Base-by-base conservation (phyloP, 805 yeast genomes). In the Cyberlindnera mrakii region DNA sequence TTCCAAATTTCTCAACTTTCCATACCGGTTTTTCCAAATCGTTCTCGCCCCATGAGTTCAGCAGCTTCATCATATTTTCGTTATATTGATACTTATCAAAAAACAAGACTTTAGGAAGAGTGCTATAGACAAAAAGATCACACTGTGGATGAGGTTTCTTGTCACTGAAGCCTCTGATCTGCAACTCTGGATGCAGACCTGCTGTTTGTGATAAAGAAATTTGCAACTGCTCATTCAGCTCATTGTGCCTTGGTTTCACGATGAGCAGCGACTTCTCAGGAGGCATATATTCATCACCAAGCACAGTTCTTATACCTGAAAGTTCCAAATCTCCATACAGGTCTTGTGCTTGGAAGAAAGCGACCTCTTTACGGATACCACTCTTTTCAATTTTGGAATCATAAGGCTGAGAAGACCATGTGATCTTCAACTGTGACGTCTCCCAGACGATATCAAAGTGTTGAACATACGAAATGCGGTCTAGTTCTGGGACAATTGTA, bases 21-120 rank as follows among this genome's bases (percentile, higher is more conserved):
- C 78, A 79, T 30, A 63, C 70, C 5, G 85, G 85, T 30, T 69
- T 67, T 50, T 78, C 85, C 19, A 78, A 59, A 52, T 79, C 80
- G n/a, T 68, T 62, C 41, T 74, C 77, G 3, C 83, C 83, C 71
- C 74, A 74, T 1, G 70, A 56, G 3, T 63, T 65, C 1, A 71
- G 30, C 14, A 75, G 61, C n/a, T 57, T 48, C 34, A 45, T 44
- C 18, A 23, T 41, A n/a, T 61, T 52, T 19, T 61, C 64, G 29
- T 67, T 57, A 19, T 75, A 66, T 54, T 79, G 81, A 54, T 75
- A 78, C 53, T 65, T 65, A 59, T 78, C 84, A n/a, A 77, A 64
- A 51, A 79, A 76, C 17, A 78, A 42, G 15, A 64, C 61, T 5
- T 60, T 57, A 4, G 81, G 78, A 10, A 77, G 51, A 8, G 70